phyloP scores from a whole-genome alignment of 768 basidiomycete genomes.

The Boletus coccyginus region DNA sequence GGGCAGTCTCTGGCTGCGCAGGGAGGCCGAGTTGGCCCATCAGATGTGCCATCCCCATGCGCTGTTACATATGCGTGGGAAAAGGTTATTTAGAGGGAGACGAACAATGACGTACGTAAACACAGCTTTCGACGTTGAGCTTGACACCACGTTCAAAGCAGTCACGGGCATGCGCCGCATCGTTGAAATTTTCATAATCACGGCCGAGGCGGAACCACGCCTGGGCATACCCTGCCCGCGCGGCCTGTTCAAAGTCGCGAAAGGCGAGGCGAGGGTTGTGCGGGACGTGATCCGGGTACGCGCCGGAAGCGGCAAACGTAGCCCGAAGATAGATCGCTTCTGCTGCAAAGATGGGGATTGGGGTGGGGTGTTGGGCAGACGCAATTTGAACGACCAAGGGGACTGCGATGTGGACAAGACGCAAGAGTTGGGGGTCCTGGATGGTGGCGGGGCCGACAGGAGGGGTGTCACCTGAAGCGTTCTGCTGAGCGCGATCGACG shows the following conservation, averaged over 20 bases:
- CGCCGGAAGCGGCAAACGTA: slow-evolving; percentile 68
- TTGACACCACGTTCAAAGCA: slow-evolving; percentile 86
- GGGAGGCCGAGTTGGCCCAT: slow-evolving; percentile 79
- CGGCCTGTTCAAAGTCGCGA: slow-evolving; percentile 83
- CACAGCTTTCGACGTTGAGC: slow-evolving; percentile 70
- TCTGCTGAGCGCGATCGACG: slow-evolving; percentile 53
- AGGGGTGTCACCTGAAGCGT: slow-evolving; percentile 40
- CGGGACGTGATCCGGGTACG: slow-evolving; percentile 59
- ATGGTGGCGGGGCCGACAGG: slow-evolving; percentile 52
- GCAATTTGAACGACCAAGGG: slow-evolving; percentile 61
- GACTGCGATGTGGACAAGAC: slow-evolving; percentile 63
- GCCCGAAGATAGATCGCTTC: slow-evolving; percentile 79
- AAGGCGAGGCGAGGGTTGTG: slow-evolving; percentile 80
- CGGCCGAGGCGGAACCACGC: slow-evolving; percentile 92
- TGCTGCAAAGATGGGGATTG: slow-evolving; percentile 45
- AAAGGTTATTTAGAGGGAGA: background rate
- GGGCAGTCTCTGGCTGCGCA: slow-evolving; percentile 50
- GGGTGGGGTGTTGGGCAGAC: slow-evolving; percentile 32
- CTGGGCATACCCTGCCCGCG: slow-evolving; percentile 68
- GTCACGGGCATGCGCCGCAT: slow-evolving; percentile 68
- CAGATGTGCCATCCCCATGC: slow-evolving; percentile 90
- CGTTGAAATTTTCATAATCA: slow-evolving; percentile 88
- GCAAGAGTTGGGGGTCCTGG: slow-evolving; percentile 55
- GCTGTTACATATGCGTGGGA: slow-evolving; percentile 40
- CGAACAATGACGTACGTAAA: slow-evolving; percentile 20